Evolutionary conservation across 164 flowering plant genomes (phyloP).

Genomic region (Warburgia ugandensis): DNA sequence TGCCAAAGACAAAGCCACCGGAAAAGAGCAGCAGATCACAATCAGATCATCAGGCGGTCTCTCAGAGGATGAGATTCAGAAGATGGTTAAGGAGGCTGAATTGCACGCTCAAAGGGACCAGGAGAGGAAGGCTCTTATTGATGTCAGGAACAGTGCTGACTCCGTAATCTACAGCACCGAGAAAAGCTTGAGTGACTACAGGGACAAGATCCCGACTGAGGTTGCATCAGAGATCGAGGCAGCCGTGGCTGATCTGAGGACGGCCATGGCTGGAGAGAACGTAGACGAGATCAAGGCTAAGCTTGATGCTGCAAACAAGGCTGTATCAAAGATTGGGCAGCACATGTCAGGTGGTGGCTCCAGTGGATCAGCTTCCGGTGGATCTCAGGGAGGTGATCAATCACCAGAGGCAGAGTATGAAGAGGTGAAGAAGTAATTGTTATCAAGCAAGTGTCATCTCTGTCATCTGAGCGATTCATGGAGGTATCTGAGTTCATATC

Average conservation of each 20-base stretch:
- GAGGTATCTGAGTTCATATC: neutral
- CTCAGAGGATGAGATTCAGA: conserved; percentile 45
- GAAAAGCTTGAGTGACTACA: conserved; percentile 46
- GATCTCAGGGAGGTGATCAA: conserved; percentile 36
- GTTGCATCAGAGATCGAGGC: conserved; percentile 35
- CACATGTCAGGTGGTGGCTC: conserved; percentile 30
- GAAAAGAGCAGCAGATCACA: conserved; percentile 47
- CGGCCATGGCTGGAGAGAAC: conserved; percentile 29
- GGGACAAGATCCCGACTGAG: conserved; percentile 40
- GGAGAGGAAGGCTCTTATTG: conserved; percentile 40
- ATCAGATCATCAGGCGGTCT: conserved; percentile 51
- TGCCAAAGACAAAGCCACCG: conserved; percentile 47
- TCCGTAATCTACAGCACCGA: conserved; percentile 45
- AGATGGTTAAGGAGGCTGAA: conserved; percentile 53
- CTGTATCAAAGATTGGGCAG: conserved; percentile 46
- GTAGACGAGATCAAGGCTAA: conserved; percentile 40
- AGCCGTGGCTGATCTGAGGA: conserved; percentile 35
- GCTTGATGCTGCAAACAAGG: conserved; percentile 48
- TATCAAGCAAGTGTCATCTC: neutral
- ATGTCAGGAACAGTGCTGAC: conserved; percentile 40
- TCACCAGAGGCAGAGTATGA: conserved; percentile 60
- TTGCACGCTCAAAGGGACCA: conserved; percentile 43
- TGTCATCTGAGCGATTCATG: neutral
- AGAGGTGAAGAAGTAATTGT: conserved; percentile 40
- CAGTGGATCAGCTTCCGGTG: conserved; percentile 22